These are phyloP conservation scores for Yarrowia yakushimensis DNA, from an alignment of 805 yeast genomes.

Conservation along the genomic window DNA sequence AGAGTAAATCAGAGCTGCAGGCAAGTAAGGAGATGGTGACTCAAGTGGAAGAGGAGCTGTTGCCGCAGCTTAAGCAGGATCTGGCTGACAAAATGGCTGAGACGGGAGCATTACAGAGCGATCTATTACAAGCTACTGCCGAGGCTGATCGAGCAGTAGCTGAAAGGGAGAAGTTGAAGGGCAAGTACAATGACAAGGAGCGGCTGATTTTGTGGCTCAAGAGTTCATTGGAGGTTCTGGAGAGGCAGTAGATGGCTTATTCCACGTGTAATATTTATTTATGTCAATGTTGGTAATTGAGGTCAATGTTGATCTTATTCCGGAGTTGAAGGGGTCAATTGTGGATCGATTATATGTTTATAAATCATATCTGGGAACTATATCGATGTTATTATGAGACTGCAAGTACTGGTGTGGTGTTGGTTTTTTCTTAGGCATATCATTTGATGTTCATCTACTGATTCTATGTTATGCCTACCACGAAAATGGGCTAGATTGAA, in stretches of 20 bases:
- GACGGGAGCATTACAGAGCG: conserved; percentile 5
- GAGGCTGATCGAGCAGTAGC: conserved; percentile 21
- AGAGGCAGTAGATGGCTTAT: neutral
- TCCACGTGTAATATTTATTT: too few species aligned
- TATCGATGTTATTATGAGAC: too few species aligned
- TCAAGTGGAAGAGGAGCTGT: neutral
- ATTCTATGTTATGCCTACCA: too few species aligned
- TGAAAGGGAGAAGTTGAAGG: conserved; percentile 19
- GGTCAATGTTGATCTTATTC: too few species aligned
- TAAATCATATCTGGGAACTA: too few species aligned
- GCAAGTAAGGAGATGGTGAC: neutral
- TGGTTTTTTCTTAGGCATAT: too few species aligned
- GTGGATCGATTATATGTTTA: too few species aligned
- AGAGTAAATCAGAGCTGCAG: neutral
- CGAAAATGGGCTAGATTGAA: too few species aligned
- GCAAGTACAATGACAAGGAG: conserved; percentile 21
- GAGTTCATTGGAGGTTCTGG: neutral
- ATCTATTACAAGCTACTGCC: neutral
- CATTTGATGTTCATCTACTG: too few species aligned
- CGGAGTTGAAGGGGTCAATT: too few species aligned
- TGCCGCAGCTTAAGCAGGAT: conserved; percentile 1
- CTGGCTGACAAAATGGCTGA: neutral
- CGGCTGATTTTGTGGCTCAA: conserved; percentile 4
- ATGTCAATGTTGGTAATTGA: too few species aligned
- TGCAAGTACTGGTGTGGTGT: too few species aligned